Conservation (phyloP, 805 yeast genomes). For the Torulaspora franciscae region DNA sequence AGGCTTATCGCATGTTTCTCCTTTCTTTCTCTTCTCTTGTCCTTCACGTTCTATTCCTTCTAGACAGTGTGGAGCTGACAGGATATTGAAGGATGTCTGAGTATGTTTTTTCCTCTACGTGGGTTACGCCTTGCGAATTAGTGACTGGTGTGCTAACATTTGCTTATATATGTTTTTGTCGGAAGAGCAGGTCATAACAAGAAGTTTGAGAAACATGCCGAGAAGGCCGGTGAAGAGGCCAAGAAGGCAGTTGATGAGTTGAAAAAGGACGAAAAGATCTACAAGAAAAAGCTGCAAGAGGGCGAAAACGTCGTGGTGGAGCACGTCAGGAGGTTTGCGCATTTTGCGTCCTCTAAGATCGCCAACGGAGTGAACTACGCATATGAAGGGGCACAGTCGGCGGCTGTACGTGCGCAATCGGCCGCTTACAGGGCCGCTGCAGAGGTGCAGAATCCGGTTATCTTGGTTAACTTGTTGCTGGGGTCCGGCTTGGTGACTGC, state of each 20-base stretch:
- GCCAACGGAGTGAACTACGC: constrained; percentile 2
- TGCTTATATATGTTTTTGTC: constrained; percentile 14
- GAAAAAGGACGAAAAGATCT: constrained; percentile 30
- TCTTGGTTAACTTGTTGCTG: constrained; percentile 48
- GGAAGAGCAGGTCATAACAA: constrained; percentile 12
- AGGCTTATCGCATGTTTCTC: neutral
- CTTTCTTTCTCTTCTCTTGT: neutral
- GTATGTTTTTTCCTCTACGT: constrained; percentile 7
- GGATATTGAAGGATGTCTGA: constrained; percentile 10
- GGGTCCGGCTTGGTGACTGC: constrained; percentile 46
- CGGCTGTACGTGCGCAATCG: constrained; percentile 20
- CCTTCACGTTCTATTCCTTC: neutral
- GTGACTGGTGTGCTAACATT: constrained; percentile 13
- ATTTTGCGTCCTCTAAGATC: constrained; percentile 10
- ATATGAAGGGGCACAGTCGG: constrained; percentile 8
- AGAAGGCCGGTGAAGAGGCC: constrained; percentile 31
- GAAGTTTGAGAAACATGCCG: constrained; percentile 15
- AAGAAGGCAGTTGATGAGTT: constrained; percentile 31
- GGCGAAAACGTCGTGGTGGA: constrained; percentile 11
- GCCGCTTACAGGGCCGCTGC: constrained; percentile 9
- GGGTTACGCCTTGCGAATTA: neutral
- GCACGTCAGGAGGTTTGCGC: constrained; percentile 2
- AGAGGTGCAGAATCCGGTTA: constrained; percentile 61
- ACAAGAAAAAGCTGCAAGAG: constrained; percentile 27
- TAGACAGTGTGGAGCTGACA: too few species aligned